phyloP scores from a whole-genome alignment of 83 land plant genomes.

The Thuja plicata region DNA sequence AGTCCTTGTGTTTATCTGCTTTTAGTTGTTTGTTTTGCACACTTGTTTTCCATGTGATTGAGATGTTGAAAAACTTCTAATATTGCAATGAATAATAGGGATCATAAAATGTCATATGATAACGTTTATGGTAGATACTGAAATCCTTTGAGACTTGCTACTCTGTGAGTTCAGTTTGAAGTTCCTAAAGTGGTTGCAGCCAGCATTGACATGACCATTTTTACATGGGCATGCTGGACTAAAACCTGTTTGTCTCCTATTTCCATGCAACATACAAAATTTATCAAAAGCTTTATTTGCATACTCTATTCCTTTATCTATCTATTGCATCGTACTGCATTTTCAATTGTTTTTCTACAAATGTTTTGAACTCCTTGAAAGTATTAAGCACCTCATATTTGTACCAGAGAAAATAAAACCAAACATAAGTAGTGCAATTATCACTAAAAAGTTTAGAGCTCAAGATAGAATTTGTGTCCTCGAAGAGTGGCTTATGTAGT shows the following conservation, averaged over 20 bases:
- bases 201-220: background rate
- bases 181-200: background rate
- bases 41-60: background rate
- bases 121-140: background rate
- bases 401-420: background rate
- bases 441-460: background rate
- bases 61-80: background rate
- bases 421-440: background rate
- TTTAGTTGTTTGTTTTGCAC: background rate
- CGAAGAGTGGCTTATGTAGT: background rate
- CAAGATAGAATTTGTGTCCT: background rate
- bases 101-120: background rate
- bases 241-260: background rate
- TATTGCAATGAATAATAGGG: background rate
- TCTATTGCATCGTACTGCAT: background rate
- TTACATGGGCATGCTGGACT: background rate
- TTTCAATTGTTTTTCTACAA: background rate
- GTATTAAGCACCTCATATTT: background rate
- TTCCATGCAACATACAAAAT: background rate
- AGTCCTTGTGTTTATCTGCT: background rate
- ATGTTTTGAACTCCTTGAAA: background rate
- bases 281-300: background rate
- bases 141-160: background rate
- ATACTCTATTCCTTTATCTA: background rate
- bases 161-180: background rate